Evolutionary conservation across 2,329 filamentous ascomycete genomes (phyloP), one percentile per base, ranked within the genome.

Genomic region (Juglanconis juglandina): DNA sequence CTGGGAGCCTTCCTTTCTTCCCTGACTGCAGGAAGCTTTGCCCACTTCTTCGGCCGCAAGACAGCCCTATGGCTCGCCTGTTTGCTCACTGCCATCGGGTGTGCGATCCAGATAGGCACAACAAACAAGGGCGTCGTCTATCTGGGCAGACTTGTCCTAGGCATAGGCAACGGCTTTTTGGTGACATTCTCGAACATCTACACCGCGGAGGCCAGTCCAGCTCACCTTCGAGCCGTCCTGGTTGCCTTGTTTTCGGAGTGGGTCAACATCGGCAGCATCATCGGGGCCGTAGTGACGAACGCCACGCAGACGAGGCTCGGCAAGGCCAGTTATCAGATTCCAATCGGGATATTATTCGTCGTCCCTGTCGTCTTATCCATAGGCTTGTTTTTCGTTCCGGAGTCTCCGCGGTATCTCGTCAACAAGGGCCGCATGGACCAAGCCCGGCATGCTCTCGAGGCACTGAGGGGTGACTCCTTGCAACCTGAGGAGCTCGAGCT

Each of bases 1-100:
- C 71, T 83, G 2, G 80, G 80, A 1, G 76, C 79, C 3, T 81
- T 82, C 64, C 57, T 81, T 14, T 80, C 78, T 5, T 79, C 79
- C 1, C 73, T 81, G 5, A 68, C 76, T 8, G 78, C 79, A 1
- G 79, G 79, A 6, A 65, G 73, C 1, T 81, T 82, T 63, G 76
- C 77, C 5, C 69, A 75, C 59, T 79, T 74, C 63, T 78, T 80
- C 48, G 79, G 80, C 34, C 77, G 80, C 57, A 73, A 71, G 42
- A 67, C 70, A 1, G 79, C 75, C 0, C 70, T 83, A 3, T 81
- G 79, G 78, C 66, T 76, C 0, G 80, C 79, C 4, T 81, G 79
- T 58, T 57, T 75, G 8, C 61, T 82, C n/a, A 79, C 77, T 41
- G 70, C 72, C 4, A 62, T 77, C 3, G 79, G 77, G 4, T 73